phyloP scores from a whole-genome alignment of 1,139 yeast species.

The Lodderomyces oxycetoniae region DNA sequence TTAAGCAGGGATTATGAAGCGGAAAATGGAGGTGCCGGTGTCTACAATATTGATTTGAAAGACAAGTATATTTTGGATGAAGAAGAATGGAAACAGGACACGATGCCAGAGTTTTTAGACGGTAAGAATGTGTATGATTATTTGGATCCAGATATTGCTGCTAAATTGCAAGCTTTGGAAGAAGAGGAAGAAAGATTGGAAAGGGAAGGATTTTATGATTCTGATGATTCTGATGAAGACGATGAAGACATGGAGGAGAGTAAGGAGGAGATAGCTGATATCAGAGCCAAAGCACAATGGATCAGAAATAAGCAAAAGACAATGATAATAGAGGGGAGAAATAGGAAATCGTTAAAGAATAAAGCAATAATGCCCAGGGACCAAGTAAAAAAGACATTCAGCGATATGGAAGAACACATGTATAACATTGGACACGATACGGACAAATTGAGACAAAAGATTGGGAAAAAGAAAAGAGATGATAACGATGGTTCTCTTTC shows the following conservation, averaged over 20 bases:
- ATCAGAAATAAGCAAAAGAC: slow-evolving; percentile 90
- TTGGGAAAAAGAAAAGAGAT: slow-evolving; percentile 36
- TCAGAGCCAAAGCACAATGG: slow-evolving; percentile 88
- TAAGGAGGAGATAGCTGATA: slow-evolving; percentile 55
- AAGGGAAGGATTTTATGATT: slow-evolving; percentile 91
- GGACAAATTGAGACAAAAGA: slow-evolving; percentile 49
- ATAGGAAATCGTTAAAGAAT: slow-evolving; percentile 83
- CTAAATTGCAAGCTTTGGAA: slow-evolving; percentile 89
- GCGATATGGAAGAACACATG: slow-evolving; percentile 85
- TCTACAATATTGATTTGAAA: slow-evolving; percentile 85
- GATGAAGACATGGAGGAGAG: slow-evolving; percentile 45
- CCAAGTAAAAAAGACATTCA: slow-evolving; percentile 67
- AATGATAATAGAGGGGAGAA: slow-evolving; percentile 86
- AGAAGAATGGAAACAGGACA: slow-evolving; percentile 96
- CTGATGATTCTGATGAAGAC: slow-evolving; percentile 67
- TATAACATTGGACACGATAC: slow-evolving; percentile 87
- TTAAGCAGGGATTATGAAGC: slow-evolving; percentile 86
- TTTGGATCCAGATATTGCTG: slow-evolving; percentile 92
- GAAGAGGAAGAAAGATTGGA: slow-evolving; percentile 95
- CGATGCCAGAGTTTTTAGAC: slow-evolving; percentile 93
- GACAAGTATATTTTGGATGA: slow-evolving; percentile 89
- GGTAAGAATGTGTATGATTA: slow-evolving; percentile 97
- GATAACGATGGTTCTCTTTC: slow-evolving; percentile 36
- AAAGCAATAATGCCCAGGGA: slow-evolving; percentile 93
- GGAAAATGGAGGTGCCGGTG: slow-evolving; percentile 99